Conservation (phyloP, 75 land plant species). For the Selaginella moellendorffii region DNA sequence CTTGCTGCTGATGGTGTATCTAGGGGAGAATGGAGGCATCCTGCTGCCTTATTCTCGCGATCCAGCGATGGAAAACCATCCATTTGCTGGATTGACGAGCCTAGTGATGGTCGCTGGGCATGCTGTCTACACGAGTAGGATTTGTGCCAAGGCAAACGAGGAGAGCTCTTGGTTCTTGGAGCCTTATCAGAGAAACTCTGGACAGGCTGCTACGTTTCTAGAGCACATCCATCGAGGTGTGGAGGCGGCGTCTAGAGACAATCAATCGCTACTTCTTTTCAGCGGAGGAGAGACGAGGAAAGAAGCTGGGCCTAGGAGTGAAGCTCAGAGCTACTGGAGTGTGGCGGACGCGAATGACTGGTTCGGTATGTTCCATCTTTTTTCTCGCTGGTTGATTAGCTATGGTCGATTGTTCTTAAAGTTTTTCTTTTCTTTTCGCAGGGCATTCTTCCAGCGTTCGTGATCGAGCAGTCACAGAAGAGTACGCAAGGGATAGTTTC, state of each 20-base stretch:
- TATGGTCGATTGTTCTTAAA: too few relatives aligned
- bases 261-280: conserved; percentile 62
- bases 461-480: conserved; percentile 74
- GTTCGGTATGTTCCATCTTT: conserved; percentile 49
- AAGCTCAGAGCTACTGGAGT: conserved; percentile 93
- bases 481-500: conserved; percentile 96
- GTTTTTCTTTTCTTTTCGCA: conserved; percentile 10
- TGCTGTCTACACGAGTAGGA: conserved; percentile 69
- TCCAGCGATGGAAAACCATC: too few relatives aligned
- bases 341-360: conserved; percentile 76
- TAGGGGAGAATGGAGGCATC: too few relatives aligned
- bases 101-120: conserved; percentile 99
- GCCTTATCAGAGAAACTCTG: conserved; percentile 74
- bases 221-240: conserved; percentile 59
- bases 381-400: too few relatives aligned
- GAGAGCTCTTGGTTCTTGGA: conserved; percentile 86
- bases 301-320: conserved; percentile 95
- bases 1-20: too few relatives aligned
- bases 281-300: conserved; percentile 94
- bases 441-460: conserved; percentile 50
- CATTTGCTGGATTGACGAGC: conserved; percentile 36
- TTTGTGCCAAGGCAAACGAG: conserved; percentile 42
- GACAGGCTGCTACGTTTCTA: conserved; percentile 76
- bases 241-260: conserved; percentile 37
- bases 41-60: too few relatives aligned